Evolutionary conservation across 2,329 filamentous ascomycete species (phyloP), one percentile per base, ranked within the genome.

Genomic region (Penicillium sp.): DNA sequence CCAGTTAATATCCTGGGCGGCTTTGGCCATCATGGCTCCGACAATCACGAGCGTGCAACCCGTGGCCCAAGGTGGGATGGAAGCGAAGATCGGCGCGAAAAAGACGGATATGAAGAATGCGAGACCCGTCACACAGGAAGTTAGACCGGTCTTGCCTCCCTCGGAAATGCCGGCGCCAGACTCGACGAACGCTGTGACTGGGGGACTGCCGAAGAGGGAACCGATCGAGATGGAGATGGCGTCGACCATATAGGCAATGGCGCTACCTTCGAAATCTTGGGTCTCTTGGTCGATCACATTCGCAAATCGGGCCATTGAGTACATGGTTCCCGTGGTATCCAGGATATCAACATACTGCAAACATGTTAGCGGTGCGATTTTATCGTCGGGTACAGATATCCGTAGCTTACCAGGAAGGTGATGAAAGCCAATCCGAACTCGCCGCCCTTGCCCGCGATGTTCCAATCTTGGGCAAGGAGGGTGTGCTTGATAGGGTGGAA

Each of bases 121-220:
- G 41, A 95, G 49, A 4, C 89, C 89, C 0, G 88, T 85, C 13
- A 82, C 76, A 68, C 92, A 87, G 39, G 88, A 83, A 0, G 89
- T 93, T n/a, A 95, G 72, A 13, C 89, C 89, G 0, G 89, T 95
- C 64, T 85, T 84, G 37, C 89, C 89, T 43, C 89, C 89, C 70
- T 95, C 89, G 0, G 88, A 88, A 55, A 95, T 95, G 60, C 89
- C 89, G 8, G 89, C 89, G 64, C 89, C 89, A n/a, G 86, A 89
- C 71, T 95, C 89, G 62, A 95, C 84, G 64, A 89, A 95, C 9
- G 89, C 88, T 0, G 89, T 95, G 3, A 95, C 88, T 0, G 89
- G 89, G 0, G 89, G 86, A 9, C 80, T 80, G 41, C 89, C 89
- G 41, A 95, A 77, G 1, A 95, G 75, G 4, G 87, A 82, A 3